Percentiles rank a stretch among this genome's conserved stretches.
These are phyloP conservation scores for Globisporangium viniferum DNA, from an alignment of 352 stramenopile species.

Conservation along the genomic window DNA sequence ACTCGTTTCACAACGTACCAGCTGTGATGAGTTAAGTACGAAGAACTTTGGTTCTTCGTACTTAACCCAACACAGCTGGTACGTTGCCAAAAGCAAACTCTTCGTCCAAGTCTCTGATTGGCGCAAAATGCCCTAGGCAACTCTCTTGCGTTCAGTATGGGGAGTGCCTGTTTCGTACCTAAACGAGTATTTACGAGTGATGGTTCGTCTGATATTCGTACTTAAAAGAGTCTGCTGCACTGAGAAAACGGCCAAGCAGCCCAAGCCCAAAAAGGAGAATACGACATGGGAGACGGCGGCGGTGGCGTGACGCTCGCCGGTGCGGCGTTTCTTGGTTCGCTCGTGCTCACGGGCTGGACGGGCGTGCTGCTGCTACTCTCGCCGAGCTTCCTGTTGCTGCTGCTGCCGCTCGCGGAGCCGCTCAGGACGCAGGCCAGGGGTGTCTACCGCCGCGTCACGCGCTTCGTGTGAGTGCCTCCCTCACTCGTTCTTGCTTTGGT, in stretches of 20 bases:
- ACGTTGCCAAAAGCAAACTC: background rate
- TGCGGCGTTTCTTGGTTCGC: slow-evolving; percentile 42
- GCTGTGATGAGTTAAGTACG: background rate
- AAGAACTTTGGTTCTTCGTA: too few relatives aligned
- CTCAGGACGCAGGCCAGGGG: slow-evolving; percentile 19
- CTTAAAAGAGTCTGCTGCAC: background rate
- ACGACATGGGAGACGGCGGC: slow-evolving; percentile 27
- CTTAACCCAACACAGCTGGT: too few relatives aligned
- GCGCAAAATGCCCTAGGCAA: too few relatives aligned
- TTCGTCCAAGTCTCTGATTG: too few relatives aligned
- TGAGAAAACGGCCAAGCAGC: background rate
- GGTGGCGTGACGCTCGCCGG: slow-evolving; percentile 32
- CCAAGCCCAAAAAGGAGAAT: background rate
- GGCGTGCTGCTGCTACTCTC: slow-evolving; percentile 49
- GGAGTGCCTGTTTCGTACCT: too few relatives aligned
- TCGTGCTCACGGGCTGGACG: slow-evolving; percentile 59
- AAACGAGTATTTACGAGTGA: too few relatives aligned
- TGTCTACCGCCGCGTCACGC: slow-evolving; percentile 50
- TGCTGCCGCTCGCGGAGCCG: slow-evolving; percentile 24
- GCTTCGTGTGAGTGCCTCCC: slow-evolving; percentile 41
- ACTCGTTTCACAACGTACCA: background rate
- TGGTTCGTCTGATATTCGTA: background rate
- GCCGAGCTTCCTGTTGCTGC: slow-evolving; percentile 47
- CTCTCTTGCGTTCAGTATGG: too few relatives aligned
- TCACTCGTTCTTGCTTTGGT: background rate